phyloP scores from a whole-genome alignment of 176 grass and related monocot species.

The Aechmea fasciata region DNA sequence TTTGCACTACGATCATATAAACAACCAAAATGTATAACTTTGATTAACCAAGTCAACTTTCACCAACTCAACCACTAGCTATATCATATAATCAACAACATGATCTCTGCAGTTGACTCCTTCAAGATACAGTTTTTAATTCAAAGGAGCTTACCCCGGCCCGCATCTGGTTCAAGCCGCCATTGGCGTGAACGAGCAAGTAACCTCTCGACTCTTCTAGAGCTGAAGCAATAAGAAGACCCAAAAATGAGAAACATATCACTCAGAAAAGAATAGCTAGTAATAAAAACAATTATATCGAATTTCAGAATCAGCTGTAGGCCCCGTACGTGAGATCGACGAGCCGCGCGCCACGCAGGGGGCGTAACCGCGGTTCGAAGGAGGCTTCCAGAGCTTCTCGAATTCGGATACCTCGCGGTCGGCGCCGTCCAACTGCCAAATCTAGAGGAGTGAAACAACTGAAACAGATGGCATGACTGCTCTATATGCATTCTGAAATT shows the following conservation, averaged over 20 bases:
- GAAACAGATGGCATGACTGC: constrained; percentile 20
- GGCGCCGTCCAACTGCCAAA: constrained; percentile 61
- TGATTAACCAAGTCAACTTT: too few species aligned
- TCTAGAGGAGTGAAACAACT: constrained; percentile 35
- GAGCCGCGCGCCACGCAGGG: constrained; percentile 46
- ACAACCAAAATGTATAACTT: too few species aligned
- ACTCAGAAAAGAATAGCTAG: background rate
- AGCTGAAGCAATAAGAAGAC: constrained; percentile 29
- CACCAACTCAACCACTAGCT: too few species aligned
- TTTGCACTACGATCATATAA: too few species aligned
- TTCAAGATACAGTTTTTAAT: too few species aligned
- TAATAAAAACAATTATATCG: background rate
- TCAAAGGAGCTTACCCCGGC: constrained; percentile 52
- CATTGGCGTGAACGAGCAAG: constrained; percentile 79
- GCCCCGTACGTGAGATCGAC: constrained; percentile 36
- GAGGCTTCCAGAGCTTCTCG: constrained; percentile 55
- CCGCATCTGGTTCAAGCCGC: constrained; percentile 97
- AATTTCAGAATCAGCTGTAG: background rate
- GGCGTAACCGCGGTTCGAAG: constrained; percentile 37
- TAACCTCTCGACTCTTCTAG: constrained; percentile 49
- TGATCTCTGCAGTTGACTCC: too few species aligned
- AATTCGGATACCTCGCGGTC: constrained; percentile 6
- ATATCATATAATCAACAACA: too few species aligned
- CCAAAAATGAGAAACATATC: background rate
- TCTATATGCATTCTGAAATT: constrained; percentile 2